A percentile compares a stretch with the other conserved stretches of the same genome.
These are phyloP conservation scores for Ammopiptanthus mongolicus DNA, from an alignment of 306 rosid genomes.

Conservation along the genomic window DNA sequence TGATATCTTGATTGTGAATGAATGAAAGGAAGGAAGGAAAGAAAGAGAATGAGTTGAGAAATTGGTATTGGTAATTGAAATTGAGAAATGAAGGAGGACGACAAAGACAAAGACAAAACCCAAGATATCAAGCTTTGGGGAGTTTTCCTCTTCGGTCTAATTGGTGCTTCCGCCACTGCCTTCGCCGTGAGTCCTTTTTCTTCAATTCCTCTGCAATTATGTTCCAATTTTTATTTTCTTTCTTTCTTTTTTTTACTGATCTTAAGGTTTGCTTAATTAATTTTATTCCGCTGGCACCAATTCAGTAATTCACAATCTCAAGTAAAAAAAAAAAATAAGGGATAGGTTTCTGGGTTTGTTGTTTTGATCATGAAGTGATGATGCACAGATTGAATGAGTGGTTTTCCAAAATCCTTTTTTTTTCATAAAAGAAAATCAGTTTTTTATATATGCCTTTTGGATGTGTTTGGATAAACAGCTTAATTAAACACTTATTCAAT, in stretches of 20 bases:
- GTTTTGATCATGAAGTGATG: not conserved
- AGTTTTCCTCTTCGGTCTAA: slow-evolving; percentile 57
- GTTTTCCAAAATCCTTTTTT: not conserved
- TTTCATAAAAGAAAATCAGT: not conserved
- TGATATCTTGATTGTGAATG: not conserved
- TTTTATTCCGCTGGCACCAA: not conserved
- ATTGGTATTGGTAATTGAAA: not conserved
- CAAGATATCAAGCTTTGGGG: slow-evolving; percentile 69
- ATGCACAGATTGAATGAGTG: not conserved
- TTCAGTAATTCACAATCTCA: too few species aligned
- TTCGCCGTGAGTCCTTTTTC: slow-evolving; percentile 55
- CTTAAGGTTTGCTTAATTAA: not conserved
- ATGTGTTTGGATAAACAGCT: too few species aligned
- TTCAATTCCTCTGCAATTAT: not conserved
- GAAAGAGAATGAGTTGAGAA: too few species aligned
- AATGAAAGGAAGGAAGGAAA: not conserved
- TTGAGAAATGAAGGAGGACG: slow-evolving; percentile 49
- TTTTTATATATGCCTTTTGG: not conserved
- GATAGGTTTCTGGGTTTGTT: not conserved
- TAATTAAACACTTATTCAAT: too few species aligned
- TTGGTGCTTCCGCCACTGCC: slow-evolving; percentile 73
- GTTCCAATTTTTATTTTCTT: too few species aligned
- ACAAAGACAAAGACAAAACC: slow-evolving; percentile 27
- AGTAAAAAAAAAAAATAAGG: not conserved
- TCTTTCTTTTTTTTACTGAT: not conserved